Conservation (phyloP, 2,329 filamentous ascomycete species). For the Alternaria rosae region DNA sequence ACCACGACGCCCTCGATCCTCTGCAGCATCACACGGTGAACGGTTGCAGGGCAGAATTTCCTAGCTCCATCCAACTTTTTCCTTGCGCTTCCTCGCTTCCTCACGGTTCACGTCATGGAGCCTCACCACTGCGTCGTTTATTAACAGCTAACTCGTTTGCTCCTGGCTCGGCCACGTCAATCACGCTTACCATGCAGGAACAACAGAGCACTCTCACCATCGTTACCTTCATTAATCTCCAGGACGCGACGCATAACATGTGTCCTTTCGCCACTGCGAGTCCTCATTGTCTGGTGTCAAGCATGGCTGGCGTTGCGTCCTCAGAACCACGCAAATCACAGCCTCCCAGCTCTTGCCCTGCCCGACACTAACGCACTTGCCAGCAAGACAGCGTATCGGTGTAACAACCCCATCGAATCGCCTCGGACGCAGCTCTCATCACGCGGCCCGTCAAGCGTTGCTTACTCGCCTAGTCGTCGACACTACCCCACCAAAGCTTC, state of each 20-base stretch:
- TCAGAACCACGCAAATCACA: conserved; percentile 30
- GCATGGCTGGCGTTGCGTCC: conserved; percentile 28
- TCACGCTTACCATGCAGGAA: conserved; percentile 46
- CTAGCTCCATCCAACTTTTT: conserved; percentile 21
- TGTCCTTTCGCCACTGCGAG: conserved; percentile 36
- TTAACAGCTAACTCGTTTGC: conserved; percentile 24
- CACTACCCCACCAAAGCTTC: conserved; percentile 28
- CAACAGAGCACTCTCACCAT: conserved; percentile 39
- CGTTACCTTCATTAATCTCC: conserved; percentile 38
- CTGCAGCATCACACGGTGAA: conserved; percentile 15
- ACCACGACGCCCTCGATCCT: neutral
- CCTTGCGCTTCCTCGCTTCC: conserved; percentile 14
- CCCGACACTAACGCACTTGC: conserved; percentile 26
- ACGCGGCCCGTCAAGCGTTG: conserved; percentile 32
- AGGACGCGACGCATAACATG: conserved; percentile 34
- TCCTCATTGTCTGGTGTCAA: conserved; percentile 18
- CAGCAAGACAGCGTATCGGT: conserved; percentile 47
- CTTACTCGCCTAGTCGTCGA: conserved; percentile 23
- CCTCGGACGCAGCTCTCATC: conserved; percentile 28
- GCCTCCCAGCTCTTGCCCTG: conserved; percentile 29
- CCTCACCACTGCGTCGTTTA: conserved; percentile 14
- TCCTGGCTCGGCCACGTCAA: conserved; percentile 45
- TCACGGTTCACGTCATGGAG: conserved; percentile 25
- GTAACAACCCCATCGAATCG: conserved; percentile 37
- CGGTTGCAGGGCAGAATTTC: conserved; percentile 26